These are phyloP conservation scores for Marasmius oreades DNA, from an alignment of 1,284 basidiomycete species.

Conservation along the genomic window DNA sequence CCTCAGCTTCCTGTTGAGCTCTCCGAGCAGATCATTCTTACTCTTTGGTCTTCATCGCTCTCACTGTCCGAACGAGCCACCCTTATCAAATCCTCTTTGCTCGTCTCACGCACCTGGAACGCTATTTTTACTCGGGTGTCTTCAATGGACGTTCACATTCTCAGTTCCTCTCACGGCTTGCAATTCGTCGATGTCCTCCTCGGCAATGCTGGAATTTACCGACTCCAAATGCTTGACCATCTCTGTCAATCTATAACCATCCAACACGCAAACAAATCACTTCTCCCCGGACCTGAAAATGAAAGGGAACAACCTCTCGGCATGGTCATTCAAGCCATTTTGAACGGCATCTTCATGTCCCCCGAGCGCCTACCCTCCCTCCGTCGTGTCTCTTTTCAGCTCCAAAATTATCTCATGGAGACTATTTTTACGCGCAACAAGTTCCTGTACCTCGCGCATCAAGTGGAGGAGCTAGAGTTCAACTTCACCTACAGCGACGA, in stretches of 20 bases:
- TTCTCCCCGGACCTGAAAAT: background rate
- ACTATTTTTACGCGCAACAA: background rate
- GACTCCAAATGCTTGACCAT: background rate
- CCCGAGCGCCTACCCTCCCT: background rate
- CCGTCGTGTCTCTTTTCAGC: background rate
- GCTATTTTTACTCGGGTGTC: background rate
- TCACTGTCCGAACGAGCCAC: background rate
- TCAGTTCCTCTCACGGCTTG: background rate
- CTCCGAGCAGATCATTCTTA: background rate
- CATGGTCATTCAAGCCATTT: background rate
- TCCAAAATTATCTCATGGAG: background rate
- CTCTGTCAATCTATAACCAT: background rate
- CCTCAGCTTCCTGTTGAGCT: background rate
- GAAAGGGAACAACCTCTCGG: background rate
- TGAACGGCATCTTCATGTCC: background rate
- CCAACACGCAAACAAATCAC: background rate
- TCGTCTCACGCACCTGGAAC: background rate
- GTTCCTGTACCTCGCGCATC: background rate
- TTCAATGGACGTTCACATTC: background rate
- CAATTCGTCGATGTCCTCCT: background rate
- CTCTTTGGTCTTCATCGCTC: background rate
- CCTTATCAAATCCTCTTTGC: background rate
- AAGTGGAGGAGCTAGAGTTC: background rate
- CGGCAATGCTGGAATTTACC: background rate
- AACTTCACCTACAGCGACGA: background rate